Conservation (phyloP, 495 filamentous ascomycete species). For the Penicillium mononematosum region DNA sequence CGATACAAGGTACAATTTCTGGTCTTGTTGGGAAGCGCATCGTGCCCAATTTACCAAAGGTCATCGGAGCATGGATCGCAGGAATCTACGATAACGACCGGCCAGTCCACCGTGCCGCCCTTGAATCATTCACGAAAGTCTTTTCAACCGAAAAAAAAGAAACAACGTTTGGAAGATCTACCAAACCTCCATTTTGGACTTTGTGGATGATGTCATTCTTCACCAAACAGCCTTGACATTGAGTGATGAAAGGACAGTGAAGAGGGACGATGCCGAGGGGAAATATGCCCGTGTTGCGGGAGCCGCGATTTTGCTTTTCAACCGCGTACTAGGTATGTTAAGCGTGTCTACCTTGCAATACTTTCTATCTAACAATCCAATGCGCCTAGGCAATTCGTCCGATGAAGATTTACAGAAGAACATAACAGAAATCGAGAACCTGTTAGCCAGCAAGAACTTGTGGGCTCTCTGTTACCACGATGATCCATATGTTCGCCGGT, state of each 20-base stretch:
- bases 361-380: background rate
- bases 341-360: background rate
- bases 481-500: constrained; percentile 70
- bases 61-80: constrained; percentile 84
- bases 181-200: constrained; percentile 72
- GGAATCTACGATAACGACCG: constrained; percentile 85
- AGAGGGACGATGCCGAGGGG: constrained; percentile 75
- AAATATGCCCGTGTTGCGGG: constrained; percentile 82
- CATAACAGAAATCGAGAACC: constrained; percentile 44
- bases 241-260: constrained; percentile 83
- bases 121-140: constrained; percentile 67
- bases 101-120: constrained; percentile 66
- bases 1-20: constrained; percentile 69
- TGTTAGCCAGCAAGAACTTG: constrained; percentile 64
- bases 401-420: constrained; percentile 53
- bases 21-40: constrained; percentile 73
- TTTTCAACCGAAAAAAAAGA: constrained; percentile 76
- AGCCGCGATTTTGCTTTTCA: constrained; percentile 50
- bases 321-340: constrained; percentile 45
- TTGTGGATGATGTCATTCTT: constrained; percentile 69
- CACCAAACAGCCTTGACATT: constrained; percentile 76
- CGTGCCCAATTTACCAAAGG: constrained; percentile 68
- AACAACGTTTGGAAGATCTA: constrained; percentile 72
- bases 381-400: constrained; percentile 40
- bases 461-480: constrained; percentile 71